phyloP scores from a whole-genome alignment of 768 basidiomycete species.

The Russula vinacea region DNA sequence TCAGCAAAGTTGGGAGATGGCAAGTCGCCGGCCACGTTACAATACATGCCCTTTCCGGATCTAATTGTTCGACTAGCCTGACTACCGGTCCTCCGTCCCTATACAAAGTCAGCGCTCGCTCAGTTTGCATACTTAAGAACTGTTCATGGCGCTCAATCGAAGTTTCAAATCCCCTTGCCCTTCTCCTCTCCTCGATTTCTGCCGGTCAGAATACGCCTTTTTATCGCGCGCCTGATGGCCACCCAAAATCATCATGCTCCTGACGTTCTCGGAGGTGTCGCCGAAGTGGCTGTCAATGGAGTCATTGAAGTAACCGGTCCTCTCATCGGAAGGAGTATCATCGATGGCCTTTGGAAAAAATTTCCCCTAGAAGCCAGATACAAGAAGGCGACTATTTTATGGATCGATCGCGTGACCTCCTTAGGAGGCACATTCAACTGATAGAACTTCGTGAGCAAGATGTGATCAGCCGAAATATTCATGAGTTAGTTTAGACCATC shows the following conservation, averaged over 20 bases:
- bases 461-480: too few species aligned
- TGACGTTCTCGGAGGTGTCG: too few species aligned
- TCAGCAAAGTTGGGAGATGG: too few species aligned
- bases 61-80: background rate
- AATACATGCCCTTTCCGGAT: background rate
- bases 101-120: background rate
- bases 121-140: background rate
- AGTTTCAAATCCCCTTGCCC: too few species aligned
- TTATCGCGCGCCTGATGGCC: background rate
- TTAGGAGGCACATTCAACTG: background rate
- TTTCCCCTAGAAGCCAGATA: background rate
- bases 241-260: background rate
- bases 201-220: background rate
- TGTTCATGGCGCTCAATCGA: too few species aligned
- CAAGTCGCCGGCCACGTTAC: background rate
- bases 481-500: background rate
- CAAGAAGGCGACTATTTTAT: background rate
- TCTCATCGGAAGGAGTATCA: background rate
- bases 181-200: background rate
- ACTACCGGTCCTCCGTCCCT: background rate
- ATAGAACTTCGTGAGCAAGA: background rate
- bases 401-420: background rate
- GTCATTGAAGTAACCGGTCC: background rate
- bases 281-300: too few species aligned
- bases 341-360: background rate